Evolutionary conservation across 805 yeast genomes (phyloP).

Genomic region (Suhomyces sp.): DNA sequence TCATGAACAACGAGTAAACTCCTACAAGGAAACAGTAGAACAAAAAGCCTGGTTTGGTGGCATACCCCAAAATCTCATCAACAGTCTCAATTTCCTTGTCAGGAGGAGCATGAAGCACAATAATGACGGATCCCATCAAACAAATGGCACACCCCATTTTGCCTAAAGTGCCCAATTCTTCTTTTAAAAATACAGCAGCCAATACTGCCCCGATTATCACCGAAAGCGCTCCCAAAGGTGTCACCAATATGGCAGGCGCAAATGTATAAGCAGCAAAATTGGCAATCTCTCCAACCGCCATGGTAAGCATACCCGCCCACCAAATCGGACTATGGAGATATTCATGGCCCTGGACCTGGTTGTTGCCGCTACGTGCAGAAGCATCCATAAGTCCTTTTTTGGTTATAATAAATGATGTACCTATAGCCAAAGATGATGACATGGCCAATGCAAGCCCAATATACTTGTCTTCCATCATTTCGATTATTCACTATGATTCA

Average conservation of each 20-base stretch:
- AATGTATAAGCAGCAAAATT: conserved; percentile 93
- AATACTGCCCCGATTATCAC: conserved; percentile 90
- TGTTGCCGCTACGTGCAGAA: conserved; percentile 45
- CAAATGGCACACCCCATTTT: conserved; percentile 93
- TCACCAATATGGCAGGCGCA: conserved; percentile 90
- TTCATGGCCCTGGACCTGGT: conserved; percentile 65
- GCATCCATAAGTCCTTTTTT: conserved; percentile 81
- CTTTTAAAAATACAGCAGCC: conserved; percentile 81
- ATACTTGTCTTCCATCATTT: conserved; percentile 73
- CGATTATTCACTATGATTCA: not conserved
- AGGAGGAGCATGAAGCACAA: conserved; percentile 90
- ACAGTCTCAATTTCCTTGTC: conserved; percentile 86
- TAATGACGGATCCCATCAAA: conserved; percentile 80
- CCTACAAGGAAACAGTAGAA: conserved; percentile 62
- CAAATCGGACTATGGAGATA: conserved; percentile 83
- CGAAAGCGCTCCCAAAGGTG: conserved; percentile 87
- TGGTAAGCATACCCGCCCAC: conserved; percentile 90
- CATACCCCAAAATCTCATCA: conserved; percentile 80
- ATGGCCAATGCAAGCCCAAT: conserved; percentile 87
- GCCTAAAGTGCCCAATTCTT: conserved; percentile 83
- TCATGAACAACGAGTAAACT: conserved; percentile 70
- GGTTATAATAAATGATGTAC: conserved; percentile 85
- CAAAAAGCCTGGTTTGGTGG: conserved; percentile 73
- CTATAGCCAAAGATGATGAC: conserved; percentile 84
- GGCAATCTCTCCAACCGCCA: conserved; percentile 91